Evolutionary conservation across 1,284 basidiomycete genomes (phyloP).

Genomic region (Ustilago lituana): DNA sequence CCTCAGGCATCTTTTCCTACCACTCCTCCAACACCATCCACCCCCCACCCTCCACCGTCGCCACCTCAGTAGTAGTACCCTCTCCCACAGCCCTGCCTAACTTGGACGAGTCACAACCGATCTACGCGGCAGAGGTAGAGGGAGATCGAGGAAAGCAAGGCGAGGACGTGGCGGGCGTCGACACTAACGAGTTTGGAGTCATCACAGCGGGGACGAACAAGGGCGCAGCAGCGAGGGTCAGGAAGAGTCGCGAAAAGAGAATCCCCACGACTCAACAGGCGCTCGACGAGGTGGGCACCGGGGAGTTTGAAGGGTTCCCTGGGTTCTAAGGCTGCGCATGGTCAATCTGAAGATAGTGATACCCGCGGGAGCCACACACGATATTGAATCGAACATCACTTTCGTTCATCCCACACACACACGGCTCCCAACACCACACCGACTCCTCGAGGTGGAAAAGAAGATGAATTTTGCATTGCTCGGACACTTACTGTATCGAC

Average conservation of each 20-base stretch:
- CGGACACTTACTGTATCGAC: background rate
- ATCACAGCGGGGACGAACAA: slow-evolving; percentile 31
- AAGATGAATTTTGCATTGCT: no score
- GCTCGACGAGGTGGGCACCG: no score
- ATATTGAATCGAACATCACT: no score
- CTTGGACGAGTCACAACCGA: slow-evolving; percentile 28
- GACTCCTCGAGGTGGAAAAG: no score
- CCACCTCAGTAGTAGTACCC: slow-evolving; percentile 17
- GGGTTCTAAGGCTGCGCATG: slow-evolving; percentile 15
- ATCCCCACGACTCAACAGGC: no score
- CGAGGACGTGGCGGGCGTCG: slow-evolving; percentile 10
- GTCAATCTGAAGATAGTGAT: background rate
- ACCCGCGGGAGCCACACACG: no score
- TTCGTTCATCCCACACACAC: no score
- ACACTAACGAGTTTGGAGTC: slow-evolving; percentile 37
- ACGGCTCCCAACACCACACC: no score
- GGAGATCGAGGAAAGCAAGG: background rate
- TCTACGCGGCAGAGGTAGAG: slow-evolving; percentile 5
- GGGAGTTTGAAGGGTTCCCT: slow-evolving; percentile 41
- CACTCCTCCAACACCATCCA: slow-evolving; percentile 14
- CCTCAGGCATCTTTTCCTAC: slow-evolving; percentile 28
- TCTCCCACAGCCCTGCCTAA: slow-evolving; percentile 21
- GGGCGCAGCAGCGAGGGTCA: slow-evolving; percentile 30
- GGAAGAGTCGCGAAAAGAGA: slow-evolving; percentile 39
- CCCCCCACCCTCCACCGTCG: slow-evolving; percentile 8